Base-by-base conservation (phyloP, 2,329 filamentous ascomycete species). In the Fusarium haematococcum region DNA sequence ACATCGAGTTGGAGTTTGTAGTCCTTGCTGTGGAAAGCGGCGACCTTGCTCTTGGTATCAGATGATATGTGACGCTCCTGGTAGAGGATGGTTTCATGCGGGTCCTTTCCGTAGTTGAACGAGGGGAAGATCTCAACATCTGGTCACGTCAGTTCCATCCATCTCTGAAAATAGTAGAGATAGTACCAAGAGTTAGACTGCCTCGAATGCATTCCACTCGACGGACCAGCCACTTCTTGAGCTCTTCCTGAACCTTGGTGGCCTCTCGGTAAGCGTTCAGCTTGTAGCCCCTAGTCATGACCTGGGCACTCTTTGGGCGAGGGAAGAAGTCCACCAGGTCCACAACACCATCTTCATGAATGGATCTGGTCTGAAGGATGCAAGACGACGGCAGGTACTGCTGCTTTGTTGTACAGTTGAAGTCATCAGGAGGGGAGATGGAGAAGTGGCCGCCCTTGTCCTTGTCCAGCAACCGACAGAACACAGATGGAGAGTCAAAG, bases 271-370 rank as follows among this genome's bases (percentile, higher is more conserved):
- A 91, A 8, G 87, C 85, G 76, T 82, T 88, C 80, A 87, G 86
- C 74, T 83, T 87, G 69, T 82, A 82, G 8, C 82, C 81, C 74
- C 85, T 85, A 62, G 84, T 83, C 20, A 90, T 81, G 32, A 91
- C 87, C 45, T 84, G 84, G 35, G 87, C 87, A 60, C 87, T 89
- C 78, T 89, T 91, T 13, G 92, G 92, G 1, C 93, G 88, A 0
- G 93, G 93, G 74, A 95, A 94, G 83, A 94, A 95, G 80, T 95
- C 93, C 18, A 93, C 86, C 33, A 95, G 80, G 65, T 93, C 92
- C 13, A 93, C 89, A 1, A 94, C 93, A 1, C 93, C 93, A 65
- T 93, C 89, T 75, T 95, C 93, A 72, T 92, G 89, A 73, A 94
- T 92, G 80, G 93, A 95, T n/a, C 93, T 88, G 1, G 93, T 95